Percentiles rank a stretch among this genome's conserved stretches.
phyloP scores from a whole-genome alignment of 257 asterid genomes.

The Knoxia roxburghii region DNA sequence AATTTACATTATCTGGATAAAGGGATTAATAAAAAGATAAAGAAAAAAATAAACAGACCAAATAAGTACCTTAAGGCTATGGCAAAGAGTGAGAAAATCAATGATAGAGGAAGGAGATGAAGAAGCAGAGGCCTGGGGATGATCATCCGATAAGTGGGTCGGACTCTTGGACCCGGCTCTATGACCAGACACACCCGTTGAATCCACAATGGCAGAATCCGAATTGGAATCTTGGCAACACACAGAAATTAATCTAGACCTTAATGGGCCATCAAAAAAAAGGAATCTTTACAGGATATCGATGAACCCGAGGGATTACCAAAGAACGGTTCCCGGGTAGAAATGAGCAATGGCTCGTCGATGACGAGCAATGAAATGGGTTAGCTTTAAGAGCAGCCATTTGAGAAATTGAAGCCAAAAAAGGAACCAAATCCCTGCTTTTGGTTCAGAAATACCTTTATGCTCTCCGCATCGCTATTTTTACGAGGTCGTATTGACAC shows the following conservation, averaged over 20 bases:
- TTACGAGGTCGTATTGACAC: too few relatives aligned
- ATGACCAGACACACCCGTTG: conserved; percentile 23
- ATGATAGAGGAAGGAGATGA: conserved; percentile 61
- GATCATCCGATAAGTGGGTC: conserved; percentile 20
- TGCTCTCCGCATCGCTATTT: too few relatives aligned
- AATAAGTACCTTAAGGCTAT: conserved; percentile 61
- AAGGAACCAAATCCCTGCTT: too few relatives aligned
- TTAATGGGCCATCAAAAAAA: conserved; percentile 27
- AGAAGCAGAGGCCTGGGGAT: conserved; percentile 24
- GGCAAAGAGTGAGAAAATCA: conserved; percentile 90
- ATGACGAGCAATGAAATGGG: conserved; percentile 1
- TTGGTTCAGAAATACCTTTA: too few relatives aligned
- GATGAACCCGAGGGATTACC: conserved; percentile 4
- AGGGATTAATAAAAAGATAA: neutral
- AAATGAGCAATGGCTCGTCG: neutral
- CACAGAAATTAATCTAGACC: conserved; percentile 37
- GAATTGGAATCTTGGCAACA: conserved; percentile 47
- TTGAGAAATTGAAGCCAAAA: neutral
- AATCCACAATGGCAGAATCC: conserved; percentile 49
- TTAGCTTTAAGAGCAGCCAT: conserved; percentile 18
- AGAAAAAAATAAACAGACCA: neutral
- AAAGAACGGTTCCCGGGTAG: conserved; percentile 1
- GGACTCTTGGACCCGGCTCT: conserved; percentile 34
- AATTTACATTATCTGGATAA: too few relatives aligned
- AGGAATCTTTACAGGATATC: conserved; percentile 32